Base-by-base conservation (phyloP, 257 asterid genomes). In the Mitragyna speciosa region DNA sequence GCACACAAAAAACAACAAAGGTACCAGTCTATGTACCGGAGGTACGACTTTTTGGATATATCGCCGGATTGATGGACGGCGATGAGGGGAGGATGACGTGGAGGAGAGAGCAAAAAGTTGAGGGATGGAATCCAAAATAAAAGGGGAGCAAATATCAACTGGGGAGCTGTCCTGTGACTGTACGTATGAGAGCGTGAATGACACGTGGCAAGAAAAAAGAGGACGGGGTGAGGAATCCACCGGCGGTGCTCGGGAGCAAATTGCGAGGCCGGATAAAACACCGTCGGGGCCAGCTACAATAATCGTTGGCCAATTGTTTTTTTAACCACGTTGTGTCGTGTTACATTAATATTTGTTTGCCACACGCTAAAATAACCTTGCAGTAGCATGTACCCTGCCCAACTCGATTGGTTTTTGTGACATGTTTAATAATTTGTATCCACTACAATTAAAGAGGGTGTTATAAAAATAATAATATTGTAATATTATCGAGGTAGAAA, bases 41-140 rank as follows among this genome's bases (percentile, higher is more conserved):
- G 41, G 49, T 45, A 45, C 7, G 65, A 22, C 19, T 74, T 82
- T 73, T 68, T 26, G 79, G 24, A 59, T 66, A 54, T 17, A 78
- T 87, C 88, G 88, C 91, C 91, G 89, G 95, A 84, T 79, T 52
- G 86, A 83, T 76, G 79, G 82, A 33, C 90, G 91, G 88, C 91
- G 92, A 83, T 73, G 68, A 52, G 70, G 39, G 70, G 54, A 77
- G 52, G 81, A 66, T 2, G 72, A 61, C 67, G 54, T 36, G 61
- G 17, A 54, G 67, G 81, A 66, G 85, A 68, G 81, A 74, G 41
- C 67, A 31, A 36, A 49, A 33, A 41, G 39, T 6, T 24, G 16
- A n/a, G 24, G 41, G 51, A n/a, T n/a, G 33, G 24, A 0, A 56
- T 10, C 8, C 67, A 24, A 12, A 49, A 45, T 45, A 12, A 24